Base-by-base conservation (phyloP, 495 filamentous ascomycete species). In the Glarea lozoyensis region DNA sequence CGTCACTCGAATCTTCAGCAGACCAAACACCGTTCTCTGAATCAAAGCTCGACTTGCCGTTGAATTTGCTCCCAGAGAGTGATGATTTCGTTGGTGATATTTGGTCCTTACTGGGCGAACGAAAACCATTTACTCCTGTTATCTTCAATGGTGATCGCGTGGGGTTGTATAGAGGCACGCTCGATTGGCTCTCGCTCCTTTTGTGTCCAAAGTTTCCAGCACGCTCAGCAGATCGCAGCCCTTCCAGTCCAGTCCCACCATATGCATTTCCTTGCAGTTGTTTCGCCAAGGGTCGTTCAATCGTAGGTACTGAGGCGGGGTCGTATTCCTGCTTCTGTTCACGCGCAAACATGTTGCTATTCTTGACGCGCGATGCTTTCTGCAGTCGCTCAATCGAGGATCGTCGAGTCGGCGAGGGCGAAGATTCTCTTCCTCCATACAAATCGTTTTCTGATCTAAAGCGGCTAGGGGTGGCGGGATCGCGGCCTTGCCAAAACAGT, bases 331-430 rank as follows among this genome's bases (percentile, higher is more conserved):
- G 75, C 55, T 87, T 85, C 50, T 84, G 75, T 60, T 94, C 86
- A 21, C 86, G 83, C 17, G 86, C 84, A 53, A 94, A 85, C 71
- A 96, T 94, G 65, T 76, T 89, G 70, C 88, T 92, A 65, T 95
- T 97, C 66, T 92, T 94, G 38, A 98, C 92, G 30, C 92, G 82
- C 29, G 90, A 94, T 3, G 84, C 88, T 50, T 83, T 82, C 67
- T 96, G 93, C 43, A 98, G 64, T 37, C 88, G 86, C 63, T 98
- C 92, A 43, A 97, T 81, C 10, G 90, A 96, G 4, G 87, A 81
- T 49, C 90, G 82, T 55, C 84, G 82, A 0, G 73, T 69, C 1
- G 82, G 79, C 16, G 80, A 79, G 13, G 77, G 78, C 10, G 83
- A 78, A 22, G 55, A 64, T 36, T 66, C 78, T 62, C 57, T 75